phyloP scores from a whole-genome alignment of 805 yeast genomes.

The Wickerhamiella dianesei region DNA sequence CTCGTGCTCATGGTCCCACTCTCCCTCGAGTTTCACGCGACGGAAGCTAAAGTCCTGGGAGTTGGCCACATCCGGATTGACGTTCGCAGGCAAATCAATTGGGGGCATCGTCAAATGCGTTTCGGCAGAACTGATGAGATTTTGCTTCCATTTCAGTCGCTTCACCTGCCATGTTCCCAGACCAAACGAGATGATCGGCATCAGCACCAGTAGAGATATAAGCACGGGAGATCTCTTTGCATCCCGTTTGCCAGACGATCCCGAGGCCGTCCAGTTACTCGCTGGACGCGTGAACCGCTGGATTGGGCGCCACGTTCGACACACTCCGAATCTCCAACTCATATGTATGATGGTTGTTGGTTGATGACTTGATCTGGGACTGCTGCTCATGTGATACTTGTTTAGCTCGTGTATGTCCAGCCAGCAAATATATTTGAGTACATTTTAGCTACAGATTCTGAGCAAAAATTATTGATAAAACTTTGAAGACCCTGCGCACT shows the following conservation, averaged over 20 bases:
- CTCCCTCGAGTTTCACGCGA: conserved; percentile 61
- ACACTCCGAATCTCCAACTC: not conserved
- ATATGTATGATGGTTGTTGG: not conserved
- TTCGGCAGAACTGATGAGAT: conserved; percentile 69
- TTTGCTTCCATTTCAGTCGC: conserved; percentile 77
- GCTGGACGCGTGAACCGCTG: not conserved
- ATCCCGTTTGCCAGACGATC: conserved; percentile 6
- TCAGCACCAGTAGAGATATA: conserved; percentile 38
- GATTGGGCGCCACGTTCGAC: not conserved
- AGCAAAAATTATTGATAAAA: conserved; percentile 3
- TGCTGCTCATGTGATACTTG: not conserved
- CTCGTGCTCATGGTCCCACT: conserved; percentile 72
- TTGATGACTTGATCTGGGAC: not conserved
- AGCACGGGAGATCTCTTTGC: conserved; percentile 13
- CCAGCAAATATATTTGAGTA: no score
- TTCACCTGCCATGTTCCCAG: conserved; percentile 89
- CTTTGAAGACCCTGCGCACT: conserved; percentile 2
- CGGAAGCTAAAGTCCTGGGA: conserved; percentile 63
- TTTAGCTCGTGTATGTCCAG: not conserved
- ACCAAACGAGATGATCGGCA: conserved; percentile 77
- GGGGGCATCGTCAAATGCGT: conserved; percentile 65
- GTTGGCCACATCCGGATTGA: conserved; percentile 47
- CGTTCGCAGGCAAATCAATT: conserved; percentile 44
- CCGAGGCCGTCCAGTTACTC: conserved; percentile 14
- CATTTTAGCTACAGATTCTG: no score